Base-by-base conservation (phyloP, 495 filamentous ascomycete genomes). In the Hypomontagnella monticulosa region DNA sequence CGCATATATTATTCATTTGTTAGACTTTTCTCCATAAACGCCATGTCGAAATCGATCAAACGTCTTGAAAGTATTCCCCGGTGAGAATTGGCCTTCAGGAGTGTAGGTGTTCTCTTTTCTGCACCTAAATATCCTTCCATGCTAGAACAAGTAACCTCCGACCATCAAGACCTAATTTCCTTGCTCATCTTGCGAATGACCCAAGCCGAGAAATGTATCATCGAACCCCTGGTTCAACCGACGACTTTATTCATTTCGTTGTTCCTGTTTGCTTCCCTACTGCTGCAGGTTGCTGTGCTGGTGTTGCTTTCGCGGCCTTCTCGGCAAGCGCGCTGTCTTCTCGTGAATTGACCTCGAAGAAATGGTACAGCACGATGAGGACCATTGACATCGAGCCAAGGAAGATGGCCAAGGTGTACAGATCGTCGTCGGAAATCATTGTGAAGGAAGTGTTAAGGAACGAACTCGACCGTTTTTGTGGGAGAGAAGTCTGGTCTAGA, bases 311-410 rank as follows among this genome's bases (percentile, higher is more conserved):
- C 14, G 59, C 30, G 11, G 63, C 54, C 47, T 74, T 74, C 48
- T 70, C 51, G 34, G 63, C 47, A 38, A 66, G 52, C 12, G 63
- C 44, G 38, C 57, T 44, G 9, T 66, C 66, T 20, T 91, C 86
- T 61, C 82, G 79, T 33, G 93, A 87, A 75, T 99, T 99, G 82
- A 97, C 87, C 72, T 97, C 93, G 69, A 99, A 89, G 83, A 96
- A 98, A 80, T 97, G 93, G 84, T 98, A 98, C 15, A 97, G 78
- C 42, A 98, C 87, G 46, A 97, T 97, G 65, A 99, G 86, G 53
- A 97, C 85, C 93, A 97, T 95, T 69, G 95, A 87, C 32, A 88
- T 84, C 40, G 88, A 93, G 79, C 96, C 95, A 57, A 98, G 91
- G 78, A 97, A 94, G 74, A 97, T 88, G 77, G 95, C 93, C 18